phyloP scores from a whole-genome alignment of 1,139 yeast genomes.

The Citeromyces siamensis region DNA sequence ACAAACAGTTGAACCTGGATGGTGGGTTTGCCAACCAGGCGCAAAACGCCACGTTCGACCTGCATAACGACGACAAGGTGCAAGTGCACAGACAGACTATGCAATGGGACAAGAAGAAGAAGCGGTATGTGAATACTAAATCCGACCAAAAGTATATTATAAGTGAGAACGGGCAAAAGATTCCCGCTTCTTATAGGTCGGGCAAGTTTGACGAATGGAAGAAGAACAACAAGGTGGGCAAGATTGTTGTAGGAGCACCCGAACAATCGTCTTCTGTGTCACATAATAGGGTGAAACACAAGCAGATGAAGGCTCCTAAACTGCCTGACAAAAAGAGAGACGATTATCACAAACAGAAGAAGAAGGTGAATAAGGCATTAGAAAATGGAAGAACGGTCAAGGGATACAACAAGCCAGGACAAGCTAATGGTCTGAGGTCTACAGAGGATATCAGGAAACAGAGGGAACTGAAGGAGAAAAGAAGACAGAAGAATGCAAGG shows the following conservation, averaged over 20 bases:
- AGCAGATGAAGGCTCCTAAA: conserved; percentile 68
- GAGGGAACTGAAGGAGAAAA: conserved; percentile 57
- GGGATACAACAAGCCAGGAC: conserved; percentile 39
- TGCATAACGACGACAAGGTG: conserved; percentile 66
- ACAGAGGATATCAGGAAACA: conserved; percentile 72
- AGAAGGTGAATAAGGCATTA: conserved; percentile 70
- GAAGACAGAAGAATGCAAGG: conserved; percentile 78
- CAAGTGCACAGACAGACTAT: conserved; percentile 51
- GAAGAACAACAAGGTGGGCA: conserved; percentile 47
- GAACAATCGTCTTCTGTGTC: conserved; percentile 19
- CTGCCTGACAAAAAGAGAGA: conserved; percentile 84
- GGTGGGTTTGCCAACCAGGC: conserved; percentile 67
- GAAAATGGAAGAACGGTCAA: conserved; percentile 66
- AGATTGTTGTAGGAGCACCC: conserved; percentile 41
- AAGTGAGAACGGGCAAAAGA: conserved; percentile 88
- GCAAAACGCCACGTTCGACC: conserved; percentile 71
- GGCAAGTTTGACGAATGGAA: conserved; percentile 94
- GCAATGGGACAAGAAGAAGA: conserved; percentile 91
- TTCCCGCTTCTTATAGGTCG: conserved; percentile 86
- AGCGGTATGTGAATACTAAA: conserved; percentile 74
- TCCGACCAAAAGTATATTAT: conserved; percentile 82
- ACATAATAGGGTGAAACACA: conserved; percentile 57
- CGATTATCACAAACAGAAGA: conserved; percentile 73
- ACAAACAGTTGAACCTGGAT: conserved; percentile 55
- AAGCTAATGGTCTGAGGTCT: conserved; percentile 46